Conservation (phyloP, 208 protist genomes). For the Leishmania turanica region DNA sequence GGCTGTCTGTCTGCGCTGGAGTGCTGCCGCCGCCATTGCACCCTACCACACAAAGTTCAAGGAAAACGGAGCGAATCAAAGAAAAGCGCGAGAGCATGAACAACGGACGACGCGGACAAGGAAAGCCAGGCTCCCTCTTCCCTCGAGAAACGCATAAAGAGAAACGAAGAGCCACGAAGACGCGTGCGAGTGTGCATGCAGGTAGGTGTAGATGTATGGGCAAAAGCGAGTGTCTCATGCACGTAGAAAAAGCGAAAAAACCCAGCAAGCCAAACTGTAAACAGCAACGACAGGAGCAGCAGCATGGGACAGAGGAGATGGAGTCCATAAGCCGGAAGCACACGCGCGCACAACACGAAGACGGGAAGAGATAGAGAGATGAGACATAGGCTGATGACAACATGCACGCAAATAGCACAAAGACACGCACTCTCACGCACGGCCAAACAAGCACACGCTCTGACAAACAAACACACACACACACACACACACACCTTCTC, state of each 20-base stretch:
- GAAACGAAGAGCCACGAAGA: background rate
- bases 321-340: background rate
- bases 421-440: background rate
- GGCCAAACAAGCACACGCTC: background rate
- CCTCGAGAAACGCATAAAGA: background rate
- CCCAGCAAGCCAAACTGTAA: background rate
- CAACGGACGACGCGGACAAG: background rate
- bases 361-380: background rate
- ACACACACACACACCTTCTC: background rate
- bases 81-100: conserved; percentile 15
- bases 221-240: background rate
- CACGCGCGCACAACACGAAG: background rate
- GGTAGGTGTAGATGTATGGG: background rate
- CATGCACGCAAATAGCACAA: background rate
- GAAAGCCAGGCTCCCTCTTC: background rate
- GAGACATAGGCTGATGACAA: background rate
- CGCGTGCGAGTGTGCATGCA: background rate
- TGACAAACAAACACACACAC: background rate
- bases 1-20: background rate
- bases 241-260: background rate
- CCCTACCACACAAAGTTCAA: background rate
- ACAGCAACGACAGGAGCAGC: background rate
- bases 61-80: conserved; percentile 14
- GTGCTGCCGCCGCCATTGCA: background rate
- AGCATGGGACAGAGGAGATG: background rate